Percentiles rank a stretch among this genome's conserved stretches.
phyloP scores from a whole-genome alignment of 352 stramenopile genomes.

The Thalassiosira sp. region DNA sequence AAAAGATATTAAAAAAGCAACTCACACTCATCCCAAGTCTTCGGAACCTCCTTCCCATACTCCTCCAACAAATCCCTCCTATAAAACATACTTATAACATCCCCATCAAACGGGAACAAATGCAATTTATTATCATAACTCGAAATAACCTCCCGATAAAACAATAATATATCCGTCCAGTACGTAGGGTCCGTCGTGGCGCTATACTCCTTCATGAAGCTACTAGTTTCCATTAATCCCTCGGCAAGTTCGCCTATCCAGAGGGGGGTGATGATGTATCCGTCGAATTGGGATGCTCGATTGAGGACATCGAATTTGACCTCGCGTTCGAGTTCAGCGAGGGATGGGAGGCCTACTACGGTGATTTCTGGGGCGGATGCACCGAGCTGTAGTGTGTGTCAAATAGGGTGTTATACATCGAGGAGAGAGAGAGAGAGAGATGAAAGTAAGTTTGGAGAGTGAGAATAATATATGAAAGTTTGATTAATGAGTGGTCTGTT shows the following conservation, averaged over 20 bases:
- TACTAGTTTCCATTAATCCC: constrained; percentile 28
- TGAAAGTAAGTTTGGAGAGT: not conserved
- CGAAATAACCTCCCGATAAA: constrained; percentile 20
- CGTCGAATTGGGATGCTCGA: constrained; percentile 27
- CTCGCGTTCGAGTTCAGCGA: not conserved
- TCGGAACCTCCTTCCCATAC: constrained; percentile 37
- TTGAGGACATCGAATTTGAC: constrained; percentile 1
- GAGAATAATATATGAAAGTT: constrained; percentile 6
- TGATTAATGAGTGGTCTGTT: too few relatives aligned
- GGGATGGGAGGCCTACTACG: not conserved
- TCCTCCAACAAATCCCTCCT: constrained; percentile 50
- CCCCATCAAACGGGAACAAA: constrained; percentile 43
- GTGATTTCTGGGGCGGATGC: not conserved
- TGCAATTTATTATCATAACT: constrained; percentile 31
- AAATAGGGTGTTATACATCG: not conserved
- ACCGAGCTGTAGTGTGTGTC: not conserved
- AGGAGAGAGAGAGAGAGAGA: not conserved
- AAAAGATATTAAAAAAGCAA: not conserved
- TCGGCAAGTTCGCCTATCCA: constrained; percentile 33
- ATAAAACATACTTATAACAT: constrained; percentile 49
- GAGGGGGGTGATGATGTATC: constrained; percentile 32
- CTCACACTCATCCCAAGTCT: constrained; percentile 55
- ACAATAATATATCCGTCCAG: constrained; percentile 26
- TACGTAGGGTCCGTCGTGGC: not conserved
- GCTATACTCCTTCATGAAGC: constrained; percentile 25